phyloP scores from a whole-genome alignment of 345 rosid species.

The Capsella bursapastoris region DNA sequence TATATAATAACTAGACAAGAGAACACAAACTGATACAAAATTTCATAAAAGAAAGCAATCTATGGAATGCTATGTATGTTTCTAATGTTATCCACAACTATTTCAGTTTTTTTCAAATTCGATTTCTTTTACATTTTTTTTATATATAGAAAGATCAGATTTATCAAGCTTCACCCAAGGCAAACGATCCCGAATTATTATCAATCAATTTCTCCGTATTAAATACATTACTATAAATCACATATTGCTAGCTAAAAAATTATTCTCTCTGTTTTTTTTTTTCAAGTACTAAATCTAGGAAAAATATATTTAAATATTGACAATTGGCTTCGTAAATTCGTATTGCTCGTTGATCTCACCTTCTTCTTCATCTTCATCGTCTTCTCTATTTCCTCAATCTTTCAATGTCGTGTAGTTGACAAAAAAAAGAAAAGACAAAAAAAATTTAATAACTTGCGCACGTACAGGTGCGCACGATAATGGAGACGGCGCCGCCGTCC shows the following conservation, averaged over 20 bases:
- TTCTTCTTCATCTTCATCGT: slow-evolving; percentile 23
- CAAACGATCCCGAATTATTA: background rate
- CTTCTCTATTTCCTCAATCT: slow-evolving; percentile 6
- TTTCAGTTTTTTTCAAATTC: background rate
- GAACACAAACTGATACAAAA: background rate
- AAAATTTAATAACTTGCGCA: slow-evolving; percentile 39
- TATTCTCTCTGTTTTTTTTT: background rate
- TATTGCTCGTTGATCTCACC: slow-evolving; percentile 40
- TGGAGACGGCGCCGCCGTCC: slow-evolving; percentile 66
- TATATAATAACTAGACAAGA: background rate
- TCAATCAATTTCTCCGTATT: slow-evolving; percentile 14
- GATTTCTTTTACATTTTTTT: background rate
- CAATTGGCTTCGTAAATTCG: slow-evolving; percentile 36
- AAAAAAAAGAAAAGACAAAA: background rate
- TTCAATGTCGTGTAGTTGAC: slow-evolving; percentile 44
- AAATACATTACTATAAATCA: slow-evolving; percentile 12
- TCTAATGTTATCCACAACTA: background rate
- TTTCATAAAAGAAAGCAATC: background rate
- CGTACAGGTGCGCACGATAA: slow-evolving; percentile 48
- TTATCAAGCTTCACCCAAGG: background rate
- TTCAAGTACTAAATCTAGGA: background rate
- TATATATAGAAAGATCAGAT: background rate
- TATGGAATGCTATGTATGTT: background rate
- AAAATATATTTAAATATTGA: slow-evolving; percentile 25
- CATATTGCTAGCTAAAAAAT: slow-evolving; percentile 15